phyloP scores from a whole-genome alignment of 805 yeast genomes.

The Ogataea kodamae region DNA sequence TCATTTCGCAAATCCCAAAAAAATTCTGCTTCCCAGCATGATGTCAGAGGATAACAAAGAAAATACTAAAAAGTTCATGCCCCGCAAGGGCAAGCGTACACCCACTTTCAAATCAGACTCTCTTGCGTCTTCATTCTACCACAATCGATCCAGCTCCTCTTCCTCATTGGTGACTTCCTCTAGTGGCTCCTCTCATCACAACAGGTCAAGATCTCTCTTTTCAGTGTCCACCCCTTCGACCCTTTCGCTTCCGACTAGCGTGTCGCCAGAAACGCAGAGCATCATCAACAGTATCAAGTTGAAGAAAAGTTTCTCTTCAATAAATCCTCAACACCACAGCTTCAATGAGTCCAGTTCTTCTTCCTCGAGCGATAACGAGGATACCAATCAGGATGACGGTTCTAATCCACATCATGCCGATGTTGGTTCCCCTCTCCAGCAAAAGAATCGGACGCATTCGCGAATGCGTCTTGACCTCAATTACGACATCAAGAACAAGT shows the following conservation, averaged over 20 bases:
- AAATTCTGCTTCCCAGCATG: conserved; percentile 22
- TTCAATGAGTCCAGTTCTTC: conserved; percentile 15
- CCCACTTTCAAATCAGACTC: conserved; percentile 22
- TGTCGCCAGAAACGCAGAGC: conserved; percentile 24
- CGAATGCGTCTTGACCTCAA: conserved; percentile 18
- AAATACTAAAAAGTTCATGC: conserved; percentile 14
- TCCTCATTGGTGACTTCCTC: conserved; percentile 11
- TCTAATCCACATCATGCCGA: conserved; percentile 19
- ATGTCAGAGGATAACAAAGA: conserved; percentile 20
- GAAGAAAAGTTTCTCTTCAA: conserved; percentile 25
- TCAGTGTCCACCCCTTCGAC: conserved; percentile 15
- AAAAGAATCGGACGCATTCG: conserved; percentile 19
- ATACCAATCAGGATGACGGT: conserved; percentile 15
- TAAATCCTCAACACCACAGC: conserved; percentile 22
- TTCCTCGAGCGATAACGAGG: conserved; percentile 20
- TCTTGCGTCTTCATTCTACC: conserved; percentile 19
- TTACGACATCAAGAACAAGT: conserved; percentile 17
- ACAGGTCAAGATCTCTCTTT: conserved; percentile 16
- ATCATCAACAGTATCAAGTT: conserved; percentile 18
- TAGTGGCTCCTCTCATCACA: conserved; percentile 14
- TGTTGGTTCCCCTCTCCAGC: conserved; percentile 40
- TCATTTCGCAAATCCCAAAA: conserved; percentile 22
- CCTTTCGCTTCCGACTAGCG: conserved; percentile 8
- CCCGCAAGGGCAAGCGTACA: conserved; percentile 13
- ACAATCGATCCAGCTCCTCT: conserved; percentile 21